Base-by-base conservation (phyloP, 768 basidiomycete genomes). In the Melanogaster broomeanus region DNA sequence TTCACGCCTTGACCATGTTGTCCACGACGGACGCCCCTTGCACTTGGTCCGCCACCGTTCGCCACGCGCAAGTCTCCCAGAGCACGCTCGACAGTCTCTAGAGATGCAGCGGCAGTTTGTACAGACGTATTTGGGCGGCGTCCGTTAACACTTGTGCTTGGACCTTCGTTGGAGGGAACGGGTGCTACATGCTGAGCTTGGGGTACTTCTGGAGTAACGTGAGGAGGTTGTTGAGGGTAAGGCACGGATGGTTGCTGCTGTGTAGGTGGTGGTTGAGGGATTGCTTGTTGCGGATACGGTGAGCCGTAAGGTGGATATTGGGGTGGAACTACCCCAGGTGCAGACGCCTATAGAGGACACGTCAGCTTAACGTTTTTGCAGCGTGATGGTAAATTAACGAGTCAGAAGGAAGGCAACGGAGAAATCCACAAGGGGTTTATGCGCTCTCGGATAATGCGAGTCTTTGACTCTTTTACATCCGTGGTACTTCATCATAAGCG, bases 21-120 rank as follows among this genome's bases (percentile, higher is more conserved):
- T 19, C 63, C 63, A 42, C 73, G 69, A 12, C 74, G 73, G 13
- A 72, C 68, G 0, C 79, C 74, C 48, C 77, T 63, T 28, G 75
- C 73, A 13, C 70, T 66, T 10, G 65, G 62, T 41, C 48, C 45
- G 12, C 48, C 51, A 12, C 65, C 65, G 11, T 67, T 66, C 10
- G 71, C 61, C 7, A 72, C 71, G 37, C 79, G 77, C 59, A 82
- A 60, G 51, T 82, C 81, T 21, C 75, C 77, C 6, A 82, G 62
- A 7, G 80, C 80, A 39, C 79, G 77, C 45, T 84, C 84, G 49
- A 90, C 79, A 35, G 81, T 87, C 69, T 90, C 85, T 37, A 90
- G 72, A 3, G 88, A 90, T 0, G 85, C 85, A 0, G 86, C 81
- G 3, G 88, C 88, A 4, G 82, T 85, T 60, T 82, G 82, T n/a